These are phyloP conservation scores for Aaosphaeria arxii DNA, from an alignment of 2,329 filamentous ascomycete genomes.

Conservation along the genomic window DNA sequence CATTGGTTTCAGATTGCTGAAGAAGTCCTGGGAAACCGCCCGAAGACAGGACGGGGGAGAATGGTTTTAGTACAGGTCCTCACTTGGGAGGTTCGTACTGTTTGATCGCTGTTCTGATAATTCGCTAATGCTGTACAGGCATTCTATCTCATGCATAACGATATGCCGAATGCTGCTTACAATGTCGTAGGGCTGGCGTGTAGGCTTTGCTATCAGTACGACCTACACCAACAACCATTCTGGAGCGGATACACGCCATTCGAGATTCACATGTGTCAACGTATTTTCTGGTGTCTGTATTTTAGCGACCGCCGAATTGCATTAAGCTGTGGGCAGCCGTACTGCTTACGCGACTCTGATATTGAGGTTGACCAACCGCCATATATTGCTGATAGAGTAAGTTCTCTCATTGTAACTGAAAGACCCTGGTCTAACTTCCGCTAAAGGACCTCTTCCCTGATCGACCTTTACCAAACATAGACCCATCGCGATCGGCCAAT, in stretches of 20 bases:
- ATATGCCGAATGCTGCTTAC: conserved; percentile 27
- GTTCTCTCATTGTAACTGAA: conserved; percentile 1
- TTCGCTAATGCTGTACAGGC: conserved; percentile 14
- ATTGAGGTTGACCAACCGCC: conserved; percentile 22
- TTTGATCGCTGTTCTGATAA: conserved; percentile 1
- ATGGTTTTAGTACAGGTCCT: conserved; percentile 25
- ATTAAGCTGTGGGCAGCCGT: conserved; percentile 27
- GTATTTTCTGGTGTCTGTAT: conserved; percentile 28
- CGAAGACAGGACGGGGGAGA: conserved; percentile 17
- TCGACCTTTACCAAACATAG: conserved; percentile 9
- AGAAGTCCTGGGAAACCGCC: conserved; percentile 21
- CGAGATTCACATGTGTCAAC: conserved; percentile 20
- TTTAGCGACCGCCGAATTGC: conserved; percentile 26
- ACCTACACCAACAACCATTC: conserved; percentile 23
- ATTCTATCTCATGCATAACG: conserved; percentile 20
- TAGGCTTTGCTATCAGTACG: conserved; percentile 24
- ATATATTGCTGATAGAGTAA: conserved; percentile 16
- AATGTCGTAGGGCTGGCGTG: conserved; percentile 26
- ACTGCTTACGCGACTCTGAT: conserved; percentile 24
- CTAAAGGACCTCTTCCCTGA: conserved; percentile 12
- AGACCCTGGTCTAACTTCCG: not conserved
- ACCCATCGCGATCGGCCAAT: conserved; percentile 11
- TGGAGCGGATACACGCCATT: conserved; percentile 12
- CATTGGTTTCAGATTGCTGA: conserved; percentile 28
- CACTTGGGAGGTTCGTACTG: conserved; percentile 20